Evolutionary conservation across 1,284 basidiomycete genomes (phyloP), one percentile per base, ranked within the genome.

Genomic region (Peniophora sp.): DNA sequence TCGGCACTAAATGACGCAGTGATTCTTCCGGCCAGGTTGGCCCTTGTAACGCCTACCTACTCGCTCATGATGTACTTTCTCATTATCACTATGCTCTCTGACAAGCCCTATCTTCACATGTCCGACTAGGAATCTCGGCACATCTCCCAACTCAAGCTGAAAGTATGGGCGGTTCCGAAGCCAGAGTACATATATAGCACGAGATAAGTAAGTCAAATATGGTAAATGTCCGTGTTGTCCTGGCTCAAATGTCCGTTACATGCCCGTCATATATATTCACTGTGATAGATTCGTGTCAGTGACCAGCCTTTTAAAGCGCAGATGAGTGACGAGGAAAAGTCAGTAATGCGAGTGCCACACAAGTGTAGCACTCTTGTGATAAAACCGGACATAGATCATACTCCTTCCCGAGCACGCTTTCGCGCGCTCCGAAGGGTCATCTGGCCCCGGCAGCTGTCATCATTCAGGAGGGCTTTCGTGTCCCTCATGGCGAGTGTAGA

Each of bases 381-480:
- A 45, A 61, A 77, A 67, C 77, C 75, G 76, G 77, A 74, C 72
- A 63, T 72, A 71, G 67, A 70, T 79, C 77, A 72, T 64, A 50
- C 74, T 59, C 60, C 76, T 78, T 68, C 70, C 74, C 71, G 59
- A 71, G 62, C 32, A 25, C 36, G 43, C 27, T 45, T 45, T 51
- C 47, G 52, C 51, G 53, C 50, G 60, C 68, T 69, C 66, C 69
- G 68, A 78, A 83, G 79, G 57, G 79, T 85, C 84, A 78, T 84
- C 80, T 86, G 83, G 83, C 84, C 83, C 83, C 84, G 83, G 83
- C 83, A 73, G 59, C 20, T 73, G 57, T 84, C 83, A 83, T 85
- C 82, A 56, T 51, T 67, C 19, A 8, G 27, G 12, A 32, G 27
- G 27, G 12, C 27, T 41, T 17, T 5, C 19, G 19, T 16, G 38